Percentiles rank a stretch among this genome's conserved stretches.
These are phyloP conservation scores for Solanum pinnatisectum DNA, from an alignment of 257 asterid species.

Conservation along the genomic window DNA sequence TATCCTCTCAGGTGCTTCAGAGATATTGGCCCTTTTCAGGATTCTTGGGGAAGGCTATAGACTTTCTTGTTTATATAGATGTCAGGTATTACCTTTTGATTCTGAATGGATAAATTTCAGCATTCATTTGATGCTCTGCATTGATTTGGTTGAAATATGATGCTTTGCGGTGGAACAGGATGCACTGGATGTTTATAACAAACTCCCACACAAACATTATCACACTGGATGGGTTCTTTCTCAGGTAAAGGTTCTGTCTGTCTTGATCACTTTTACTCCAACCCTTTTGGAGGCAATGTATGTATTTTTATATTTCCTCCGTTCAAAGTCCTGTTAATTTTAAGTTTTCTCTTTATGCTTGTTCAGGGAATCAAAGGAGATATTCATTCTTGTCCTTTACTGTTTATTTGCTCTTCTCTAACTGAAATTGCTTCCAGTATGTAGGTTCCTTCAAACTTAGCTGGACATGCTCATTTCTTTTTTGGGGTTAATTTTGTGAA, in stretches of 20 bases:
- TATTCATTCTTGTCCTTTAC: not conserved
- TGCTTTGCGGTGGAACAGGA: conserved; percentile 45
- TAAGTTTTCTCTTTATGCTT: not conserved
- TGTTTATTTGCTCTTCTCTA: not conserved
- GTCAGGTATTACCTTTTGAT: conserved; percentile 51
- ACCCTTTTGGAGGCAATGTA: not conserved
- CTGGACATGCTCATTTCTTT: not conserved
- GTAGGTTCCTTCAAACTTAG: not conserved
- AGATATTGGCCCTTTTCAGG: conserved; percentile 60
- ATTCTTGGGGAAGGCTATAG: conserved; percentile 90
- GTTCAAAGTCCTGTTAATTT: not conserved
- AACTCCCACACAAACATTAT: conserved; percentile 82
- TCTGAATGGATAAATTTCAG: conserved; percentile 2
- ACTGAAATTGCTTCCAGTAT: not conserved
- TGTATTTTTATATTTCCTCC: not conserved
- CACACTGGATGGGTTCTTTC: conserved; percentile 96
- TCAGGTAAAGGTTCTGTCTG: conserved; percentile 37
- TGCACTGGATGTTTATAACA: conserved; percentile 62
- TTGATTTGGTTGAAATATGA: not conserved
- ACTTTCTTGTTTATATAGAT: conserved; percentile 69
- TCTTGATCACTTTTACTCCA: not conserved
- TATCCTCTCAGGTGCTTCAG: conserved; percentile 61
- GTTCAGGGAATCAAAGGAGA: not conserved
- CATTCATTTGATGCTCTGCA: not conserved
- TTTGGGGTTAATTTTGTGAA: not conserved